A percentile compares a stretch with the other conserved stretches of the same genome.
phyloP scores from a whole-genome alignment of 495 filamentous ascomycete species.

The Bombardia bombarda region DNA sequence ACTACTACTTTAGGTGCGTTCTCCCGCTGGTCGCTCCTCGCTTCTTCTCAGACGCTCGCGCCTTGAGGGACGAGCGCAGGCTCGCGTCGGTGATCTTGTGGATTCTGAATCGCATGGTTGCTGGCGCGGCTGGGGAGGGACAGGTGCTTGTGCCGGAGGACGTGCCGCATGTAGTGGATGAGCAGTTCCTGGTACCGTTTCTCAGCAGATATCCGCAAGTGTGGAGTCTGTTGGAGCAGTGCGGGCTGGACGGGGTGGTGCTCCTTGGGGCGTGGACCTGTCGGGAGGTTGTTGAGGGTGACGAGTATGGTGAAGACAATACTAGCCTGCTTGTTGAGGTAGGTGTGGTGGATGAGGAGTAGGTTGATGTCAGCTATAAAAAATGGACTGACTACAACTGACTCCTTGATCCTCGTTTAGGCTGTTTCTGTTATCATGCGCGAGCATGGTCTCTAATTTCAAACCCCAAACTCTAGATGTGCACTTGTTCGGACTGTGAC shows the following conservation, averaged over 20 bases:
- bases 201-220: neutral
- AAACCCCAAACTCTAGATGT: no score
- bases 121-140: neutral
- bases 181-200: slow-evolving; percentile 3
- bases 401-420: no score
- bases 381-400: no score
- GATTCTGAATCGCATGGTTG: neutral
- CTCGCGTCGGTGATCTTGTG: neutral
- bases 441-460: no score
- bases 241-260: neutral
- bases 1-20: no score
- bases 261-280: neutral
- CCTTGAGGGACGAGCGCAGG: neutral
- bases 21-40: no score
- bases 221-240: neutral
- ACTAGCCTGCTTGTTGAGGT: no score
- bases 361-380: no score
- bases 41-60: no score
- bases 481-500: no score
- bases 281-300: neutral
- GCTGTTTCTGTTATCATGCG: no score
- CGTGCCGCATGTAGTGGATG: slow-evolving; percentile 1
- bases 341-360: no score
- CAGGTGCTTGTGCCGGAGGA: neutral
- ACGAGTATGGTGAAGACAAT: neutral